These are phyloP conservation scores for Tolypocladium sp. DNA, from an alignment of 2,329 filamentous ascomycete species.

Conservation along the genomic window DNA sequence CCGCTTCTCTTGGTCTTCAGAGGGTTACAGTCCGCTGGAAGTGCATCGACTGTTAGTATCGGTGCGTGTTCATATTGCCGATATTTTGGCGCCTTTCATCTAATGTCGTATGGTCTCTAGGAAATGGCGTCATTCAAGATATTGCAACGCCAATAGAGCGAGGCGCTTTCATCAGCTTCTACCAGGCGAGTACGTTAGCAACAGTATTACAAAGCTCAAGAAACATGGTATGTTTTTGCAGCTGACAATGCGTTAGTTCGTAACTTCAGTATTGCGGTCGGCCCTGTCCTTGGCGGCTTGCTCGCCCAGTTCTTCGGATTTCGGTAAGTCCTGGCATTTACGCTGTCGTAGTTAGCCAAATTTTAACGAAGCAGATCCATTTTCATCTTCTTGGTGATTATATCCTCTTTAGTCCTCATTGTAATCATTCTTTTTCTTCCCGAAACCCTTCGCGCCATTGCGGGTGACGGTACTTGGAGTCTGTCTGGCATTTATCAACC, in stretches of 20 bases:
- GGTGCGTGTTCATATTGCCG: constrained; percentile 4
- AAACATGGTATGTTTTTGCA: too few relatives aligned
- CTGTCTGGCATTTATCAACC: constrained; percentile 17
- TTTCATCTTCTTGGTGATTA: constrained; percentile 18
- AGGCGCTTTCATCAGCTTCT: constrained; percentile 11
- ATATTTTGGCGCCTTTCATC: too few relatives aligned
- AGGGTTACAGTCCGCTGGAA: constrained; percentile 11
- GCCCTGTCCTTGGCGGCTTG: constrained; percentile 21
- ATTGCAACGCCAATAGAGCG: constrained; percentile 10
- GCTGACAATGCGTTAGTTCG: too few relatives aligned
- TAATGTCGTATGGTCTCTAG: not conserved
- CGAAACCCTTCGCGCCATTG: constrained; percentile 17
- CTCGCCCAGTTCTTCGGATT: constrained; percentile 17
- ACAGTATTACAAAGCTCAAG: too few relatives aligned
- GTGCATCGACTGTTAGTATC: constrained; percentile 12
- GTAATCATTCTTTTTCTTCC: constrained; percentile 14
- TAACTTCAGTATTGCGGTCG: constrained; percentile 14
- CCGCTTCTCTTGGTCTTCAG: constrained; percentile 31
- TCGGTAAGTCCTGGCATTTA: not conserved
- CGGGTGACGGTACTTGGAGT: constrained; percentile 14
- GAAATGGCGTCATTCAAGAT: constrained; percentile 11
- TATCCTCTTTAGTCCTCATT: constrained; percentile 10
- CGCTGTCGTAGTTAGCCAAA: not conserved
- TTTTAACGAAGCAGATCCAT: constrained; percentile 11
- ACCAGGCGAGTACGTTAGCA: constrained; percentile 6